Conservation (phyloP, 208 protist species). For the Porcisia hertigi region DNA sequence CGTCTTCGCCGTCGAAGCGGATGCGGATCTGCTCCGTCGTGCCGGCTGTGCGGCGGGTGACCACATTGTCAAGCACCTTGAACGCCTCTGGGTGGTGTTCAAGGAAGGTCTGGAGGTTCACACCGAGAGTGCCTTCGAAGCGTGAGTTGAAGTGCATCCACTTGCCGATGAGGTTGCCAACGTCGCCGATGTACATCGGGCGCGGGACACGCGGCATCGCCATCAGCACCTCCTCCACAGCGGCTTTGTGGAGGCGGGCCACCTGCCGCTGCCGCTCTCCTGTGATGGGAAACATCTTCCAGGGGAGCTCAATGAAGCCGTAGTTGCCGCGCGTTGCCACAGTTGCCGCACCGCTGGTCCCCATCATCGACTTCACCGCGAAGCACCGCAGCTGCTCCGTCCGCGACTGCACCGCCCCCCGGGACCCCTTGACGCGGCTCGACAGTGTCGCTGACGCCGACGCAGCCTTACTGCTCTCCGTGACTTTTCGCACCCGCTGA, state of each 20-base stretch:
- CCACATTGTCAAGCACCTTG: constrained; percentile 64
- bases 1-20: constrained; percentile 70
- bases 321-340: neutral
- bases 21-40: constrained; percentile 68
- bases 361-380: constrained; percentile 39
- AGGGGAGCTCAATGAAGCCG: constrained; percentile 47
- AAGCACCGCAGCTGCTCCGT: constrained; percentile 41
- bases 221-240: constrained; percentile 85
- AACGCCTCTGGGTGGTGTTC: constrained; percentile 67
- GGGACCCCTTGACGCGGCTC: constrained; percentile 29
- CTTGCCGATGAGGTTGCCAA: constrained; percentile 87
- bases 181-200: constrained; percentile 87
- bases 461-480: neutral
- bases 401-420: constrained; percentile 19
- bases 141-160: constrained; percentile 84
- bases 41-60: constrained; percentile 67
- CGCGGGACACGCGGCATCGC: constrained; percentile 73
- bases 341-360: neutral
- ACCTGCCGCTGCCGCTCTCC: constrained; percentile 49
- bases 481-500: constrained; percentile 17
- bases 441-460: constrained; percentile 17
- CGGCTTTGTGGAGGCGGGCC: constrained; percentile 43
- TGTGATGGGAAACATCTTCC: constrained; percentile 54
- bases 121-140: constrained; percentile 78
- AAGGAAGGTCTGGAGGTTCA: constrained; percentile 74